These are phyloP conservation scores for Amanita exitialis DNA, from an alignment of 768 basidiomycete species.

Conservation along the genomic window DNA sequence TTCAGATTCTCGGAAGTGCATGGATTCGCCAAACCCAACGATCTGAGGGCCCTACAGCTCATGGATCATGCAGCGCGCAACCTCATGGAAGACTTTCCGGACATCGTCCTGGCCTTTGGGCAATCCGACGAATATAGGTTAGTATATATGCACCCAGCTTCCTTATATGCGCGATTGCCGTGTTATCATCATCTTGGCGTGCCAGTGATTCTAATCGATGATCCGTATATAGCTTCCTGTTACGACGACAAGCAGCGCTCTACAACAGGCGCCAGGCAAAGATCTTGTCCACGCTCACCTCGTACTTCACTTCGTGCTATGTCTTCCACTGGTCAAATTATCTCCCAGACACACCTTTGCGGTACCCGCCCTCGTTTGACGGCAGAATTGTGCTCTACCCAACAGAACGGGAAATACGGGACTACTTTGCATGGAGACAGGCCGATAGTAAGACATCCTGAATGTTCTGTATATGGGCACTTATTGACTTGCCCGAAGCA, in stretches of 20 bases:
- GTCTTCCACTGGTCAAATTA: slow-evolving; percentile 78
- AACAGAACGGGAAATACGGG: slow-evolving; percentile 54
- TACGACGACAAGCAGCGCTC: slow-evolving; percentile 62
- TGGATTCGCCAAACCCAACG: slow-evolving; percentile 84
- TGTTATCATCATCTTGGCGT: background rate
- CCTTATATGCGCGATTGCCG: background rate
- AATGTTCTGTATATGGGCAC: too few species aligned
- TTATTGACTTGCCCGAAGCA: slow-evolving; percentile 35
- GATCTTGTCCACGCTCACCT: slow-evolving; percentile 74
- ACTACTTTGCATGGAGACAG: slow-evolving; percentile 96
- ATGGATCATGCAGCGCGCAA: slow-evolving; percentile 87
- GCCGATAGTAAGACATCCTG: slow-evolving; percentile 69
- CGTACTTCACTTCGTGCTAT: slow-evolving; percentile 86
- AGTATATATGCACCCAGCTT: slow-evolving; percentile 8
- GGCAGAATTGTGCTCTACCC: slow-evolving; percentile 84
- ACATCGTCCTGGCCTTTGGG: slow-evolving; percentile 84
- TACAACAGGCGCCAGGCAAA: slow-evolving; percentile 87
- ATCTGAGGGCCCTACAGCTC: slow-evolving; percentile 71
- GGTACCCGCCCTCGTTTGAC: slow-evolving; percentile 89
- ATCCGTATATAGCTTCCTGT: slow-evolving; percentile 58
- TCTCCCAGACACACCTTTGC: slow-evolving; percentile 62
- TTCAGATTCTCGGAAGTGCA: slow-evolving; percentile 80
- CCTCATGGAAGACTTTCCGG: slow-evolving; percentile 75
- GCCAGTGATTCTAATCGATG: background rate
- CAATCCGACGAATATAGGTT: slow-evolving; percentile 98